A percentile compares a stretch with the other conserved stretches of the same genome.
Evolutionary conservation across 805 yeast species (phyloP).

Genomic region (Kodamaea hsintzibuensis): DNA sequence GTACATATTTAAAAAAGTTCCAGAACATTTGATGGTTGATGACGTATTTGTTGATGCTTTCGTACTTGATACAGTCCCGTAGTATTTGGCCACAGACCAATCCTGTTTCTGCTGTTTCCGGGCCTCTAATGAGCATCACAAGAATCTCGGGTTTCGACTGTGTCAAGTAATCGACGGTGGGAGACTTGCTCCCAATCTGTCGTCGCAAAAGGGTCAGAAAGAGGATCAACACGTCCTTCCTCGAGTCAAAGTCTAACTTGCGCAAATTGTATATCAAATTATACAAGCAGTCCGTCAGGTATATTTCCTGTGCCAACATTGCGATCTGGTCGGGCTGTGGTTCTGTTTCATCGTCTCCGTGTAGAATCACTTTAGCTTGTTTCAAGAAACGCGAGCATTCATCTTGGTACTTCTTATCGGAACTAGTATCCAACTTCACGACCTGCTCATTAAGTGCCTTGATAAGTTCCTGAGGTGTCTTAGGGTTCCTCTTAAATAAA

Average conservation of each 20-base stretch:
- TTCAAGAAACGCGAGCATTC: conserved; percentile 66
- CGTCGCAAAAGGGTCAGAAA: conserved; percentile 79
- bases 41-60: conserved; percentile 61
- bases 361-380: conserved; percentile 64
- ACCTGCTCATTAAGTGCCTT: conserved; percentile 74
- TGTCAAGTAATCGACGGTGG: conserved; percentile 83
- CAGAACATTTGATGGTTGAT: conserved; percentile 66
- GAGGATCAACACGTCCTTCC: conserved; percentile 76
- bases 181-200: conserved; percentile 71
- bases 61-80: conserved; percentile 82
- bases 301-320: conserved; percentile 76
- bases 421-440: conserved; percentile 52
- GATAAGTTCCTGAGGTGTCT: conserved; percentile 83
- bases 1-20: conserved; percentile 80
- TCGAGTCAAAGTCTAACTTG: conserved; percentile 83
- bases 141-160: conserved; percentile 63
- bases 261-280: conserved; percentile 58
- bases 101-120: conserved; percentile 73
- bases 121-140: conserved; percentile 62
- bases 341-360: conserved; percentile 67
- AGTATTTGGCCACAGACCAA: conserved; percentile 75
- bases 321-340: conserved; percentile 74
- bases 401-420: conserved; percentile 61
- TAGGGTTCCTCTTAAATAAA: conserved; percentile 86
- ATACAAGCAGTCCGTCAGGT: conserved; percentile 66